Evolutionary conservation across 2,329 filamentous ascomycete species (phyloP), one percentile per base, ranked within the genome.

Genomic region (Colletotrichum chlorophyti): DNA sequence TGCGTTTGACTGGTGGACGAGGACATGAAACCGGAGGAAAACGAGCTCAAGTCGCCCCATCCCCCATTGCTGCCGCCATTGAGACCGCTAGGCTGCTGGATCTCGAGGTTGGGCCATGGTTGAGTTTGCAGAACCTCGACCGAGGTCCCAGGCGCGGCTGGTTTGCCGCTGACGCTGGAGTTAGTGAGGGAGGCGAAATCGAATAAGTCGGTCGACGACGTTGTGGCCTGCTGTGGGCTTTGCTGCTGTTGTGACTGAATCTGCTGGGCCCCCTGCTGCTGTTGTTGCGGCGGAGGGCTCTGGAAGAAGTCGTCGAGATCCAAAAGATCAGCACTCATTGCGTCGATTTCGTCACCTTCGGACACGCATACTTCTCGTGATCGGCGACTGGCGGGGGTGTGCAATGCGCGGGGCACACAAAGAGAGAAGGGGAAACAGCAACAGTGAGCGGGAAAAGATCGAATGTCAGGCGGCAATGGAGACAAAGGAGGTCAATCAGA

Each of bases 281-380:
- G 49, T 26, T 61, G 54, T 32, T 61, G 64, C 41, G 64, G 65
- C 26, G 74, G 66, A 57, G 70, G 63, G 60, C 67, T 70, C 53
- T 69, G 72, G 49, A 81, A 77, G 63, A 78, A 74, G 65, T 74
- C 76, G 66, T 82, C 84, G 65, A 89, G 87, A 64, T 85, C 85
- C 67, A 88, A 85, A 55, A 89, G 80, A 71, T 88, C 85, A 61
- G 85, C 83, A 65, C 86, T 89, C 85, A 88, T 89, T 60, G 31
- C 57, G 43, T 49, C 52, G 32, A 69, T 58, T 47, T 50, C 12
- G 31, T 57, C 50, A 60, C 29, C 60, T 54, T 19, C 38, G 32
- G 26, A 48, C 46, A 29, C 34, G 45, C 49, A 59, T 60, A 43
- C 54, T 60, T 54, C 19, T 41, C n/a, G 7, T 15, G 14, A 23